Evolutionary conservation across 2,329 filamentous ascomycete genomes (phyloP).

Genomic region (Phialocephala subalpina): DNA sequence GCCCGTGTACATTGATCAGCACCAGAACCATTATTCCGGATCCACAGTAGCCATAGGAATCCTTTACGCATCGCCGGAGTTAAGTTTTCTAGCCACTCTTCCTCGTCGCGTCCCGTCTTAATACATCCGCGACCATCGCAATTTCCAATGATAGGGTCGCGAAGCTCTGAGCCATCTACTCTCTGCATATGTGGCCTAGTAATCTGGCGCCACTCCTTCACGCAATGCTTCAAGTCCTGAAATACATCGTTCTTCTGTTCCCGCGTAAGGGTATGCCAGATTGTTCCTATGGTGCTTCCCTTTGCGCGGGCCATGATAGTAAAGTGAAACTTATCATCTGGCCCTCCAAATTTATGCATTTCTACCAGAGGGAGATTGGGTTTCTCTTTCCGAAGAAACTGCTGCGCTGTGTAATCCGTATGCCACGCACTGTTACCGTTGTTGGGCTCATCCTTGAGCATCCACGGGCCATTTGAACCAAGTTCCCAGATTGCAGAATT

Average conservation of each 20-base stretch:
- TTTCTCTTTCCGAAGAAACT: constrained; percentile 13
- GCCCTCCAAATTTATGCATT: constrained; percentile 19
- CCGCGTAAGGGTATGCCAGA: constrained; percentile 3
- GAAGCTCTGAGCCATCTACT: constrained; percentile 16
- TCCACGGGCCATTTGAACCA: constrained; percentile 20
- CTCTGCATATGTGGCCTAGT: constrained; percentile 16
- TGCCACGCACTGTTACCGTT: not conserved
- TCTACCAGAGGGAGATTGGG: constrained; percentile 16
- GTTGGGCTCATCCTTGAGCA: constrained; percentile 20
- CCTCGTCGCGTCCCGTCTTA: constrained; percentile 18
- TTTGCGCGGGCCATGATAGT: constrained; percentile 20
- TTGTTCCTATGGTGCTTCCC: not conserved
- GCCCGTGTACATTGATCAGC: not conserved
- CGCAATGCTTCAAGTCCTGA: not conserved
- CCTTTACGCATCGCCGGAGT: constrained; percentile 13
- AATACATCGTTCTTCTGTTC: constrained; percentile 13
- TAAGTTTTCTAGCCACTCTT: constrained; percentile 24
- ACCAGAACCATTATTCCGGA: not conserved
- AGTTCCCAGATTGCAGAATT: constrained; percentile 22
- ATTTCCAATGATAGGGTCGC: constrained; percentile 8
- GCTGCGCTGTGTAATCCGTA: constrained; percentile 12
- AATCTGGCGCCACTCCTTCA: constrained; percentile 19
- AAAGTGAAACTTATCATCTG: constrained; percentile 22
- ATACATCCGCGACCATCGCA: constrained; percentile 11
- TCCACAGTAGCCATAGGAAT: constrained; percentile 5